Evolutionary conservation across 1,284 basidiomycete species (phyloP).

Genomic region (Cryptococcus amylolentus): DNA sequence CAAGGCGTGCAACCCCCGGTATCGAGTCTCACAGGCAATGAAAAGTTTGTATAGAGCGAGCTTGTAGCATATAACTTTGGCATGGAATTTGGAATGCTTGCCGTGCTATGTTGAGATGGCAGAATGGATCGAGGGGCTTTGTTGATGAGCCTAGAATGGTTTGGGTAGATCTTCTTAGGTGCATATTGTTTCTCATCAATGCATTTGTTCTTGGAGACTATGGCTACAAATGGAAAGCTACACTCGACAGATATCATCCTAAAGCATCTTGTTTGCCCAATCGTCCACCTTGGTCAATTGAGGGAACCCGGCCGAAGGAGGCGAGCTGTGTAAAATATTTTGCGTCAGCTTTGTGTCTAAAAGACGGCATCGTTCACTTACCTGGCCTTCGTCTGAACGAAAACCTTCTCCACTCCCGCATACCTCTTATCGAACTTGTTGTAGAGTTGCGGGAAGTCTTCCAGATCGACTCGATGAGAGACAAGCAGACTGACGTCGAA

Average conservation of each 20-base stretch:
- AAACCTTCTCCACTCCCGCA: constrained; percentile 64
- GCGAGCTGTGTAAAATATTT: constrained; percentile 20
- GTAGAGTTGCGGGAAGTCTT: constrained; percentile 54
- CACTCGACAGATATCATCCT: constrained; percentile 1
- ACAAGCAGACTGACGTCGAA: constrained; percentile 64
- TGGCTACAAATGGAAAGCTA: neutral
- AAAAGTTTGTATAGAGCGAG: neutral
- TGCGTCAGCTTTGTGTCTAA: neutral
- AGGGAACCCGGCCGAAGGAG: constrained; percentile 56
- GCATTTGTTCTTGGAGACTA: no score
- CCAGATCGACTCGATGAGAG: constrained; percentile 62
- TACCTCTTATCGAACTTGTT: constrained; percentile 61
- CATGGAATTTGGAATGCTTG: no score
- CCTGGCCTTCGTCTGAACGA: constrained; percentile 56
- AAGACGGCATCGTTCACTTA: constrained; percentile 14
- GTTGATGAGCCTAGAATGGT: no score
- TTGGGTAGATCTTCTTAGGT: no score
- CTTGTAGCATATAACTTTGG: no score
- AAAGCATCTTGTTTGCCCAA: constrained; percentile 50
- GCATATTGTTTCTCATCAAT: no score
- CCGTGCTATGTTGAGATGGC: no score
- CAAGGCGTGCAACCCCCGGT: constrained; percentile 1
- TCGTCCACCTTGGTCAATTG: constrained; percentile 56
- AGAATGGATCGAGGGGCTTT: no score
- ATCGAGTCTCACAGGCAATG: constrained; percentile 9